Conservation (phyloP, 371 early-diverging fungal species). For the Amoeboaphelidium occidentale region DNA sequence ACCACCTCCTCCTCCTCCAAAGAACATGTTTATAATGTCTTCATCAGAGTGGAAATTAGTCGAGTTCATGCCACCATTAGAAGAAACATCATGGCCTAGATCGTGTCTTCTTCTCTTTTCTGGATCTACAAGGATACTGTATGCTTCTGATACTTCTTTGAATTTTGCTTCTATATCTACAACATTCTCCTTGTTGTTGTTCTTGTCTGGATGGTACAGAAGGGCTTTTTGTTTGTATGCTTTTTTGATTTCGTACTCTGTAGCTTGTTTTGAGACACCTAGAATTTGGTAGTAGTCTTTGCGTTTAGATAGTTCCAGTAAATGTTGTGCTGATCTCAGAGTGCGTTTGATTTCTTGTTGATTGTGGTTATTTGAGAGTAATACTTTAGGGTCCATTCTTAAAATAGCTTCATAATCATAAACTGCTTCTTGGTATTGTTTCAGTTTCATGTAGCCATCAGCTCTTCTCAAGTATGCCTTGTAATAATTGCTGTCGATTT, state of each 20-base stretch:
- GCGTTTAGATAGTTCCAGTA: conserved; percentile 38
- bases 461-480: conserved; percentile 59
- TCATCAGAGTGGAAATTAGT: not conserved
- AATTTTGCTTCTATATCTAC: not conserved
- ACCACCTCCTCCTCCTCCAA: not conserved
- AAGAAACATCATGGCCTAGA: not conserved
- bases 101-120: not conserved
- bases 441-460: conserved; percentile 40
- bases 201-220: conserved; percentile 59
- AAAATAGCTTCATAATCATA: conserved; percentile 37
- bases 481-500: conserved; percentile 5
- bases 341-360: conserved; percentile 25
- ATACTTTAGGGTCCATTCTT: conserved; percentile 23
- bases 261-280: conserved; percentile 22
- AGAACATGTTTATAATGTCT: not conserved
- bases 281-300: conserved; percentile 53
- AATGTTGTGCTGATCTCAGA: conserved; percentile 11
- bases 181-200: conserved; percentile 11
- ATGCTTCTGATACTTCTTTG: not conserved
- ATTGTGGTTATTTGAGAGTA: conserved; percentile 1
- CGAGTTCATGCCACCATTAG: not conserved
- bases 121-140: not conserved
- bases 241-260: conserved; percentile 33
- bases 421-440: conserved; percentile 49
- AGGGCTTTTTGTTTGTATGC: conserved; percentile 50